Conservation (phyloP, 306 rosid genomes). For the Abrus precatorius region DNA sequence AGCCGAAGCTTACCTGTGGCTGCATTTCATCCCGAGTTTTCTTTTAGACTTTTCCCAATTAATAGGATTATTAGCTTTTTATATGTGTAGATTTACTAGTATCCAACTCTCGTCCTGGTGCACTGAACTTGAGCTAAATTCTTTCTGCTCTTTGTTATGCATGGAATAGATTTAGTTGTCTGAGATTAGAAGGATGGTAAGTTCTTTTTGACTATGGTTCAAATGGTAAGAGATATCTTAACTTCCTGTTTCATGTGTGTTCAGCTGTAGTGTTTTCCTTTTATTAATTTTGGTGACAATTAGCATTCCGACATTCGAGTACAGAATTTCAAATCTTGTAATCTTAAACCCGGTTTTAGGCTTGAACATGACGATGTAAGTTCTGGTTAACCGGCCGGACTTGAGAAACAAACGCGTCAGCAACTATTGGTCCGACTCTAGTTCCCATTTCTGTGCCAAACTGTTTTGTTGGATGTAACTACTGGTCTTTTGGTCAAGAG, state of each 20-base stretch:
- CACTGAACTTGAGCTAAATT: neutral
- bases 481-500: neutral
- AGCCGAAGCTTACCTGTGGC: neutral
- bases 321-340: neutral
- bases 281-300: neutral
- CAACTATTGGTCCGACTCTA: neutral
- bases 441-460: neutral
- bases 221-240: neutral
- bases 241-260: neutral
- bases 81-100: neutral
- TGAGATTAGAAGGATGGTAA: constrained; percentile 5
- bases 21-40: neutral
- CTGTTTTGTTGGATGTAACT: no score
- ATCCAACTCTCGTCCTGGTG: neutral
- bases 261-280: constrained; percentile 10
- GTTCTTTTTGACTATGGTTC: constrained; percentile 18
- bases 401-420: neutral
- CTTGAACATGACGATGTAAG: neutral
- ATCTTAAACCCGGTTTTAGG: constrained; percentile 13
- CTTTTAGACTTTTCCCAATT: neutral
- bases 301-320: neutral
- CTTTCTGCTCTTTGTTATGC: neutral
- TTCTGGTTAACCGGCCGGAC: constrained; percentile 6
- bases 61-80: constrained; percentile 8
- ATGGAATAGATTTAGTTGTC: neutral